Conservation (phyloP, 75 land plant genomes). For the Cunninghamia lanceolata region DNA sequence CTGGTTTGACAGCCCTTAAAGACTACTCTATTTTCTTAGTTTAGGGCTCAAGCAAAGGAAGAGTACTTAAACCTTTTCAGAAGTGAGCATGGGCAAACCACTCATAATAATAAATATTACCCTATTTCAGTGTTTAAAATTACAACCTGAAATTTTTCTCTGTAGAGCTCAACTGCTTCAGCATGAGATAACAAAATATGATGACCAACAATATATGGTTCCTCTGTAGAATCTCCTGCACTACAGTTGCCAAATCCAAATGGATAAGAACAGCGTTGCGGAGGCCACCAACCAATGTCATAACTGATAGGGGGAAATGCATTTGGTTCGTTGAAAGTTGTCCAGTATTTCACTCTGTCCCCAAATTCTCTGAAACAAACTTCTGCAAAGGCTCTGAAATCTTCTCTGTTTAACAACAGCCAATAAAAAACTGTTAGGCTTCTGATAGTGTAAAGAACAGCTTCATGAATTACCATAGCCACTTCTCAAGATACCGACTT, state of each 20-base stretch:
- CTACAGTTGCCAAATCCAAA: slow-evolving; percentile 25
- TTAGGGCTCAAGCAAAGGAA: background rate
- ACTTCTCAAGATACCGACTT: background rate
- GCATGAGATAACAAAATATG: slow-evolving; percentile 36
- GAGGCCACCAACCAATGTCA: background rate
- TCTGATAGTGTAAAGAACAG: background rate
- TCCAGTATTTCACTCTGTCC: background rate
- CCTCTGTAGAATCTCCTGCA: slow-evolving; percentile 51
- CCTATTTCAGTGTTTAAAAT: background rate
- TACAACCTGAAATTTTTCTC: slow-evolving; percentile 24
- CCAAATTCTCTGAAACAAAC: slow-evolving; percentile 52
- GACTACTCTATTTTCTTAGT: background rate
- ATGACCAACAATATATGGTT: slow-evolving; percentile 67
- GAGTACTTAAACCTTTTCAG: background rate
- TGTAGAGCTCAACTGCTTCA: slow-evolving; percentile 12
- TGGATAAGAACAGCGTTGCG: background rate
- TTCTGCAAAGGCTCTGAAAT: slow-evolving; percentile 51
- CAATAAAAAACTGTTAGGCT: background rate
- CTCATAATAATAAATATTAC: background rate
- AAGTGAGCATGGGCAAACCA: background rate
- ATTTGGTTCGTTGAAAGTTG: background rate
- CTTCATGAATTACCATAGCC: background rate
- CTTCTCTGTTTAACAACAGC: slow-evolving; percentile 32
- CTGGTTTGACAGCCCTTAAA: background rate
- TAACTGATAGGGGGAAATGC: no score